Evolutionary conservation across 1,139 yeast species (phyloP).

Genomic region (Candida gigantensis): DNA sequence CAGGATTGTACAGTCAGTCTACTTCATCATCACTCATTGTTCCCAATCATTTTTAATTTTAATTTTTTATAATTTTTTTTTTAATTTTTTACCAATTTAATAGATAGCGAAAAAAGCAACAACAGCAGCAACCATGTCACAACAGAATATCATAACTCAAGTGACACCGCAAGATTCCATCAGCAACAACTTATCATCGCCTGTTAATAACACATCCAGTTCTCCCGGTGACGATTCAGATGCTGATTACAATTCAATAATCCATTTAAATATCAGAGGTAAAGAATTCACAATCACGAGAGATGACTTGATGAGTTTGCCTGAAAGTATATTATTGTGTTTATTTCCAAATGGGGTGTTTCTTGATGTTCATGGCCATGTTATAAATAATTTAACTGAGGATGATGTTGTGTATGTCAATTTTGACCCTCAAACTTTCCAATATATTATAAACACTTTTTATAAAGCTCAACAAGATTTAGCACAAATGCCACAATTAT

Average conservation of each 20-base stretch:
- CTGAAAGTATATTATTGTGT: slow-evolving; percentile 85
- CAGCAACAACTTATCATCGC: slow-evolving; percentile 15
- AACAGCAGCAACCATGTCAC: no score
- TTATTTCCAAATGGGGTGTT: slow-evolving; percentile 89
- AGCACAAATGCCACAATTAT: slow-evolving; percentile 23
- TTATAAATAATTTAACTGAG: slow-evolving; percentile 74
- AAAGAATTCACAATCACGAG: slow-evolving; percentile 68
- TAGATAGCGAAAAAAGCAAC: no score
- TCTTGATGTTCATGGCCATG: slow-evolving; percentile 70
- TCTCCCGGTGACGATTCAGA: slow-evolving; percentile 30
- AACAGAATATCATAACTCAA: slow-evolving; percentile 57
- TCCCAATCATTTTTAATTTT: no score
- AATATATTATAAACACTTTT: slow-evolving; percentile 73
- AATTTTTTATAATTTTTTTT: no score
- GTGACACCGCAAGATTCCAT: slow-evolving; percentile 47
- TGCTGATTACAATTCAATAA: slow-evolving; percentile 62
- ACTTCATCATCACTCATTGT: no score
- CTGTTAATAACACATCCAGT: slow-evolving; percentile 9
- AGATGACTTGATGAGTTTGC: slow-evolving; percentile 86
- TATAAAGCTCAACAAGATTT: slow-evolving; percentile 47
- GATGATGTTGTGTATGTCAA: slow-evolving; percentile 77
- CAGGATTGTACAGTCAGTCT: no score
- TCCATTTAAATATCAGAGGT: slow-evolving; percentile 69
- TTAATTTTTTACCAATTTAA: no score
- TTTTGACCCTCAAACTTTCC: slow-evolving; percentile 84